These are phyloP conservation scores for Panicum miliaceum DNA, from an alignment of 176 grass and related monocot genomes.

Conservation along the genomic window DNA sequence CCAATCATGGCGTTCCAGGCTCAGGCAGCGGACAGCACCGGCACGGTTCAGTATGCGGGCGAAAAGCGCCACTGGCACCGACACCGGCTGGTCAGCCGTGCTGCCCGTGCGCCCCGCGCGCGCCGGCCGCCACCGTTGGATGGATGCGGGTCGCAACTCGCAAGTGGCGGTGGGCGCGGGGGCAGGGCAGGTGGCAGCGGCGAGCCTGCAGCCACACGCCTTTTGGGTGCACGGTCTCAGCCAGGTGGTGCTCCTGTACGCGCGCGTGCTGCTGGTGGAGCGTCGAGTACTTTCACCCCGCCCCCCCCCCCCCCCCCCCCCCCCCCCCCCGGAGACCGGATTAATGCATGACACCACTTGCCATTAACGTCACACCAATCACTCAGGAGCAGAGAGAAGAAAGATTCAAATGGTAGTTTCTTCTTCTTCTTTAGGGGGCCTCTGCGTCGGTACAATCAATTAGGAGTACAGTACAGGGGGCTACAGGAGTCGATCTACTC, in stretches of 20 bases:
- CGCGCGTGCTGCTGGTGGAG: neutral
- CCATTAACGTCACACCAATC: neutral
- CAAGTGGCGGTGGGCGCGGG: constrained; percentile 15
- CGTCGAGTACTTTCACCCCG: neutral
- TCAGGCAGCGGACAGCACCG: neutral
- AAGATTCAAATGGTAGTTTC: neutral
- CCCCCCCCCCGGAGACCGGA: neutral
- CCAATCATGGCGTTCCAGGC: constrained; percentile 2
- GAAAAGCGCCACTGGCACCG: neutral
- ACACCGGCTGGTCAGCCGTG: neutral
- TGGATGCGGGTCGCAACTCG: neutral
- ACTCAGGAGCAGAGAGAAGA: too few relatives aligned
- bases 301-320: too few relatives aligned
- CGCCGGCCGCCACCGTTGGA: neutral
- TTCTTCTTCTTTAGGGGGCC: too few relatives aligned
- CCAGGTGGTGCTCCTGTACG: neutral
- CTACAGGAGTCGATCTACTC: neutral
- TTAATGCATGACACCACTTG: neutral
- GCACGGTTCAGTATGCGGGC: neutral
- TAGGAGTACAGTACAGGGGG: too few relatives aligned
- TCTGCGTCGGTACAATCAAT: neutral
- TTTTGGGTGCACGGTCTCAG: constrained; percentile 11
- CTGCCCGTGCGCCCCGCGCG: too few relatives aligned
- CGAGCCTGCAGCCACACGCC: neutral
- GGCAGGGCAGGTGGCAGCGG: constrained; percentile 13